Base-by-base conservation (phyloP, 805 yeast species). In the Candida methanosorbosa region DNA sequence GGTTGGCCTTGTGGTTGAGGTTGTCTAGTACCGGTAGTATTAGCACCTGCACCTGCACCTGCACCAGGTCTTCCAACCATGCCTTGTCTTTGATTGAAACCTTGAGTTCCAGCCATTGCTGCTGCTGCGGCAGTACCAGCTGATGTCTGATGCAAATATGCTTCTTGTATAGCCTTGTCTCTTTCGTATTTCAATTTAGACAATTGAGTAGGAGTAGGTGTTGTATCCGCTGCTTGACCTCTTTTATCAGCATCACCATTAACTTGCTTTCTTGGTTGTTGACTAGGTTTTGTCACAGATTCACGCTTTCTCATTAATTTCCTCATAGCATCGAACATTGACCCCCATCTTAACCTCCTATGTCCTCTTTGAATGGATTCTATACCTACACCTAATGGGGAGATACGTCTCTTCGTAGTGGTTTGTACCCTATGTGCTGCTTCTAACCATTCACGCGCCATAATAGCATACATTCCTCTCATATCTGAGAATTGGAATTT, bases 321-420 rank as follows among this genome's bases (percentile, higher is more conserved):
- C 38, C 96, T 69, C 62, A 92, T 80, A 1, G 95, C 96, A 53
- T 92, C 98, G 63, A 92, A 85, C 85, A 92, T 82, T 36, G 95
- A 82, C 0, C 95, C 95, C 97, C 97, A 92, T 43, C 97, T 72
- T 39, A 90, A 64, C 35, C 94, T 68, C 39, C 83, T 67, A 50
- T 92, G 96, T 15, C 98, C 98, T 42, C 97, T 64, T 56, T 90
- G 97, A 31, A 87, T 81, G 0, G 94, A 82, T 48, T 90, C 97
- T 17, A 75, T 72, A 0, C 95, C 90, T n/a, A 92, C 94, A 33
- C 97, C 96, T 23, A 90, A 62, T 0, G 97, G 97, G 0, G 92
- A 78, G 7, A 88, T 83, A 40, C 97, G 73, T 45, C 96, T 69
- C 53, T 86, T 85, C 6, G 94, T 84, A 3, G 87, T 77, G 37